Evolutionary conservation across 2,329 filamentous ascomycete species (phyloP).

Genomic region (Cordyceps cicadae): DNA sequence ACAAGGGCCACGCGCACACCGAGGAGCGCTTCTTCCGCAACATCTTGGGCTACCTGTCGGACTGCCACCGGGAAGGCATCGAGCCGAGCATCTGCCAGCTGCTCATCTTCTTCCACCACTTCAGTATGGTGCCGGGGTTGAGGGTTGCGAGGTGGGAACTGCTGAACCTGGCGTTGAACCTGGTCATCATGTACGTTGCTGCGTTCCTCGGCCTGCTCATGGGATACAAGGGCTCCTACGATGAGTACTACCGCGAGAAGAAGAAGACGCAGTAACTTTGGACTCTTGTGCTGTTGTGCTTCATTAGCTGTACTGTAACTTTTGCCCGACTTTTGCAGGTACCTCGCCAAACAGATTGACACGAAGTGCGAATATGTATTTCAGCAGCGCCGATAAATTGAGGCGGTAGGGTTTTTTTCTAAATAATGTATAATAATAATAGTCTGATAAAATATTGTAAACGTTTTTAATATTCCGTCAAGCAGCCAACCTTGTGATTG

Average conservation of each 20-base stretch:
- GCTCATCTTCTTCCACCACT: constrained; percentile 15
- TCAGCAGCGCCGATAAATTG: not conserved
- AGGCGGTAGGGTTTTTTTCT: too few species aligned
- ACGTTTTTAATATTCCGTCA: too few species aligned
- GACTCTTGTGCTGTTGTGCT: not conserved
- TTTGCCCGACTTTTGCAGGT: too few species aligned
- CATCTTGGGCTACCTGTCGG: constrained; percentile 17
- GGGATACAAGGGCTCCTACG: constrained; percentile 13
- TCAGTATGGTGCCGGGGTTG: constrained; percentile 15
- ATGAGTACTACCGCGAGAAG: constrained; percentile 11
- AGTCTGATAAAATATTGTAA: too few species aligned
- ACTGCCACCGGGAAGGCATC: constrained; percentile 13
- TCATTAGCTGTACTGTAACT: too few species aligned
- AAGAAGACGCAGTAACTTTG: not conserved
- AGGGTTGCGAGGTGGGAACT: not conserved
- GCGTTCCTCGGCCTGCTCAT: constrained; percentile 10
- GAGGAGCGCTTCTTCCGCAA: constrained; percentile 20
- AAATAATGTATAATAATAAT: too few species aligned
- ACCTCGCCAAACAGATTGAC: not conserved
- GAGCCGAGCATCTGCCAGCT: constrained; percentile 17
- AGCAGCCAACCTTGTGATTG: too few species aligned
- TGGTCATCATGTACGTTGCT: constrained; percentile 10
- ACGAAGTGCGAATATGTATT: not conserved
- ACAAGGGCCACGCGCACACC: constrained; percentile 13
- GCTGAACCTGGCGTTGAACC: constrained; percentile 12